Evolutionary conservation across 345 rosid species (phyloP).

Genomic region (Capsella bursapastoris): DNA sequence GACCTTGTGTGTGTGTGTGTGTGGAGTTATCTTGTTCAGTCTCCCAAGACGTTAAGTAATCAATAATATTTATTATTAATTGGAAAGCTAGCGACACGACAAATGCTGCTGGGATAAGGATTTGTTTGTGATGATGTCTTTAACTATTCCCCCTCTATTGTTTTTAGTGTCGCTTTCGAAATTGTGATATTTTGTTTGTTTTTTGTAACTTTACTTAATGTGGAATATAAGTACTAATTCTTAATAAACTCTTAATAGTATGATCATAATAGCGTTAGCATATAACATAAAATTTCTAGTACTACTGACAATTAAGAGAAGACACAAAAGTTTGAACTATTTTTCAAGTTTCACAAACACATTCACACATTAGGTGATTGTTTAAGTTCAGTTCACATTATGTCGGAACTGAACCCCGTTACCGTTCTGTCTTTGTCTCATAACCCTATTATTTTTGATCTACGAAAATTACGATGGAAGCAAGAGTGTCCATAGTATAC

Average conservation of each 20-base stretch:
- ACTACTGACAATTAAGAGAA: background rate
- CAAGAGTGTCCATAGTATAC: background rate
- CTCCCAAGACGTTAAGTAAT: constrained; percentile 48
- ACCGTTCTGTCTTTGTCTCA: background rate
- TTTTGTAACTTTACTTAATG: constrained; percentile 19
- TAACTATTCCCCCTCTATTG: constrained; percentile 7
- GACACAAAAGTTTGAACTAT: background rate
- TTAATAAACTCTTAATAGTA: background rate
- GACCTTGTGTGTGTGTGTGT: constrained; percentile 22
- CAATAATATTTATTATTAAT: constrained; percentile 29
- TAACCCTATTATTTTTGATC: background rate
- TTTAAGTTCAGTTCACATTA: background rate
- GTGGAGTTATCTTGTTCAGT: constrained; percentile 46
- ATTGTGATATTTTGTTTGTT: background rate
- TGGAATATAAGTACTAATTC: constrained; percentile 7
- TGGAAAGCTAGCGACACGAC: constrained; percentile 35
- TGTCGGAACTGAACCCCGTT: background rate
- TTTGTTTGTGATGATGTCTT: constrained; percentile 15
- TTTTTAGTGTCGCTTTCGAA: background rate
- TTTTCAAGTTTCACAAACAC: background rate
- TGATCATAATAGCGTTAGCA: background rate
- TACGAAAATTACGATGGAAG: constrained; percentile 8
- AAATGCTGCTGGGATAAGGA: constrained; percentile 28
- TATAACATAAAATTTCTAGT: background rate
- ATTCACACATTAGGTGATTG: background rate